Percentiles rank a stretch among this genome's conserved stretches.
Conservation (phyloP, 257 asterid genomes). For the Rehmannia glutinosa region DNA sequence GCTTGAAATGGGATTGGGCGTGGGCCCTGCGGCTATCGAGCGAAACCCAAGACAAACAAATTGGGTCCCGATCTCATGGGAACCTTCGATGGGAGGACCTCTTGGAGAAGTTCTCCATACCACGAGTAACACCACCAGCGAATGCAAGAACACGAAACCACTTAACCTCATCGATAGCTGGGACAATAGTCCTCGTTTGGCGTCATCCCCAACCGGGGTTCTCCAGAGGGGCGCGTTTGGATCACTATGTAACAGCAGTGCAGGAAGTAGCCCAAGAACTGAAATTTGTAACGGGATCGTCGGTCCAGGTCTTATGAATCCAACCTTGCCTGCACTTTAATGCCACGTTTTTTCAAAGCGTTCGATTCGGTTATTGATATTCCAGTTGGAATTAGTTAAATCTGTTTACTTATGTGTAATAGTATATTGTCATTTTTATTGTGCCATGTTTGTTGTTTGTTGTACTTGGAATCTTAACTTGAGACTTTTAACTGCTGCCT, state of each 20-base stretch:
- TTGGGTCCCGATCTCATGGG: conserved; percentile 78
- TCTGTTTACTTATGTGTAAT: no score
- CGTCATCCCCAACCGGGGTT: conserved; percentile 88
- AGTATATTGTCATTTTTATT: no score
- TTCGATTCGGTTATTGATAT: background rate
- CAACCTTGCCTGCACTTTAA: conserved; percentile 39
- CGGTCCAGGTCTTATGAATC: conserved; percentile 44
- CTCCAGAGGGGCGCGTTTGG: conserved; percentile 60
- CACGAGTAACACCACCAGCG: conserved; percentile 26
- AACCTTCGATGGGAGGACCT: conserved; percentile 79
- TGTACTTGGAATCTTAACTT: no score
- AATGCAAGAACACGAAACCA: conserved; percentile 32
- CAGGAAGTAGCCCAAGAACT: conserved; percentile 73
- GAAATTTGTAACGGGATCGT: conserved; percentile 38
- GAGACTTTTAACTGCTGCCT: no score
- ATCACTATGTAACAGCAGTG: conserved; percentile 79
- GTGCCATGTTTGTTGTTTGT: no score
- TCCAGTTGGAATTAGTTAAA: no score
- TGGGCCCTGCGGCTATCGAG: conserved; percentile 23
- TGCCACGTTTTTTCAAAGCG: background rate
- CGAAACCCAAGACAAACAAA: conserved; percentile 30
- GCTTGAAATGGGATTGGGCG: conserved; percentile 65
- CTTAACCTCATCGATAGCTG: conserved; percentile 61
- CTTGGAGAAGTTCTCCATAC: conserved; percentile 83
- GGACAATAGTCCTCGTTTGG: conserved; percentile 54